Percentiles rank a stretch among this genome's conserved stretches.
These are phyloP conservation scores for Exophiala spinifera DNA, from an alignment of 2,329 filamentous ascomycete genomes.

Conservation along the genomic window DNA sequence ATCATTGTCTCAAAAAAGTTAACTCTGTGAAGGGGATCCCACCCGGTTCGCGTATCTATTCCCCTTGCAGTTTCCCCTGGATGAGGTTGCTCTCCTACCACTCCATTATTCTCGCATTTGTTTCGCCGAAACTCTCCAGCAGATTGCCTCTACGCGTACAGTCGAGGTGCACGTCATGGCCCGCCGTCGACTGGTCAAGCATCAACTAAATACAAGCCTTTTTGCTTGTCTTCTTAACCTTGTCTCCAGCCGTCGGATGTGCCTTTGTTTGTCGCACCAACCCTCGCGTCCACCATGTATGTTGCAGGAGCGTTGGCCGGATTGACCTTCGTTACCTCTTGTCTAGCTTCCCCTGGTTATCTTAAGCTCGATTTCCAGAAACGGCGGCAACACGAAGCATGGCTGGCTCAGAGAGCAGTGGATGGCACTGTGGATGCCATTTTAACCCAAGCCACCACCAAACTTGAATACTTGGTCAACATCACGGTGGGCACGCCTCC, in stretches of 20 bases:
- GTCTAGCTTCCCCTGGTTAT: conserved; percentile 19
- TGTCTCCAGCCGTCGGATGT: background rate
- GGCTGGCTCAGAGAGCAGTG: conserved; percentile 13
- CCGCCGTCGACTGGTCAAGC: background rate
- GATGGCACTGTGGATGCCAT: conserved; percentile 5
- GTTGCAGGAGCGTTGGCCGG: background rate
- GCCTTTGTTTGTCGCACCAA: background rate
- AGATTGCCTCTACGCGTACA: too few relatives aligned
- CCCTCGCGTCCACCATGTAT: conserved; percentile 2
- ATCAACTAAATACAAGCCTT: background rate
- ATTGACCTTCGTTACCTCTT: conserved; percentile 8
- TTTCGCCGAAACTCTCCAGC: too few relatives aligned
- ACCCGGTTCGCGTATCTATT: too few relatives aligned
- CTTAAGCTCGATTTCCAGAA: conserved; percentile 15
- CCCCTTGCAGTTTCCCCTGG: too few relatives aligned
- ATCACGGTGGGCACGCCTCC: conserved; percentile 26
- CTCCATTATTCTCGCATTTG: too few relatives aligned
- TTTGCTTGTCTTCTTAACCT: conserved; percentile 2
- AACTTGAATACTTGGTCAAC: conserved; percentile 25
- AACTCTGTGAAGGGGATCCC: too few relatives aligned
- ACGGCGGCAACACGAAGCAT: background rate
- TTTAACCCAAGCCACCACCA: conserved; percentile 12
- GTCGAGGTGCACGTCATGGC: too few relatives aligned
- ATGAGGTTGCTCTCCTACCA: too few relatives aligned
- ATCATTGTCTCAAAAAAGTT: too few relatives aligned